Percentiles rank a stretch among this genome's conserved stretches.
Conservation (phyloP, 805 yeast species). For the Starmerella cellae region DNA sequence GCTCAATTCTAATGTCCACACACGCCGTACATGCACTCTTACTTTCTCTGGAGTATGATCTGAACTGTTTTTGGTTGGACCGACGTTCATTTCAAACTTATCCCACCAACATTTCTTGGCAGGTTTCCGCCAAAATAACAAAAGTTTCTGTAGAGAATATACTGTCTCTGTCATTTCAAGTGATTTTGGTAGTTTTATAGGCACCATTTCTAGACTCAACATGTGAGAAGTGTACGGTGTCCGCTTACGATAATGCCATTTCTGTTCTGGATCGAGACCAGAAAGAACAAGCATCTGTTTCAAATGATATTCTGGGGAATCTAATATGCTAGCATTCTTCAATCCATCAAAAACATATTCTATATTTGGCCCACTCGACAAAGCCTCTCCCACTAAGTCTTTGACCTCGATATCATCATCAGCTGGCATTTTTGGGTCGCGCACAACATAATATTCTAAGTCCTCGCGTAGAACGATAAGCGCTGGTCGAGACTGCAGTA, state of each 20-base stretch:
- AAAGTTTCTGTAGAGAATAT: constrained; percentile 42
- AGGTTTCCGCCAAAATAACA: constrained; percentile 93
- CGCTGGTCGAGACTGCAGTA: constrained; percentile 70
- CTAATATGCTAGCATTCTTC: constrained; percentile 30
- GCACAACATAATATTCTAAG: constrained; percentile 82
- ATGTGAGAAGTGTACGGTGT: constrained; percentile 84
- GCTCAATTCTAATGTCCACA: constrained; percentile 90
- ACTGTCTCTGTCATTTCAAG: constrained; percentile 13
- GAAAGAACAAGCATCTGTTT: constrained; percentile 89
- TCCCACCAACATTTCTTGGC: constrained; percentile 99
- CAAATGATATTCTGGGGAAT: constrained; percentile 88
- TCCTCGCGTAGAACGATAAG: constrained; percentile 88
- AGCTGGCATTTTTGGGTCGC: constrained; percentile 39
- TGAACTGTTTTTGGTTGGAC: constrained; percentile 16
- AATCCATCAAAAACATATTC: constrained; percentile 60
- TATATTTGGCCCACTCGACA: constrained; percentile 36
- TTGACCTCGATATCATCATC: constrained; percentile 54
- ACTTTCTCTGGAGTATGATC: constrained; percentile 25
- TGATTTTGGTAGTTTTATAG: constrained; percentile 24
- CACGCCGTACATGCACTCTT: constrained; percentile 76
- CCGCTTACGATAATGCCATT: constrained; percentile 82
- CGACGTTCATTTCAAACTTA: constrained; percentile 28
- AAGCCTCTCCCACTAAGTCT: constrained; percentile 53
- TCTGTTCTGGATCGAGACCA: constrained; percentile 53
- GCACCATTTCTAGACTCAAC: constrained; percentile 63